Conservation (phyloP, 129 eudicot species). For the Saussurea involucrata region DNA sequence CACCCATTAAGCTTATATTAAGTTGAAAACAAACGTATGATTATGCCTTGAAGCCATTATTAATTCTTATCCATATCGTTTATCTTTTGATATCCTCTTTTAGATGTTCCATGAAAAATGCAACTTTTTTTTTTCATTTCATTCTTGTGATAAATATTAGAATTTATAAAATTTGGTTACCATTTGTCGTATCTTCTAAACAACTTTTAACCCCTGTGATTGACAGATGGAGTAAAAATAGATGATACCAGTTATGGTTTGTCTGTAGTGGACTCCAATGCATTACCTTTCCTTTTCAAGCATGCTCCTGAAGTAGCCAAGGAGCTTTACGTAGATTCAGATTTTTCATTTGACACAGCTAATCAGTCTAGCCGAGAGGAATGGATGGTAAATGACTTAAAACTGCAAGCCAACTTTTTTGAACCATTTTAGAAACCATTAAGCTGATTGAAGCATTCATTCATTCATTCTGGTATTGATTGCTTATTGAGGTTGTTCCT, state of each 20-base stretch:
- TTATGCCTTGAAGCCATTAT: too few relatives aligned
- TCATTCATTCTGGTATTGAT: neutral
- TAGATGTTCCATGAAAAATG: constrained; percentile 7
- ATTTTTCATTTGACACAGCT: constrained; percentile 45
- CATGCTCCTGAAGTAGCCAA: constrained; percentile 75
- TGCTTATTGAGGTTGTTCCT: constrained; percentile 10
- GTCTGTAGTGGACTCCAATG: too few relatives aligned
- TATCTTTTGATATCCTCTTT: too few relatives aligned
- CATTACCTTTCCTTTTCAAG: too few relatives aligned
- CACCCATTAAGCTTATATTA: too few relatives aligned
- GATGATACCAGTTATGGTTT: too few relatives aligned
- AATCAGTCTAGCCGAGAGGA: constrained; percentile 48
- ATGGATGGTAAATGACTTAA: constrained; percentile 63
- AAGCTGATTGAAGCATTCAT: too few relatives aligned
- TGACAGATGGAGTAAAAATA: constrained; percentile 60
- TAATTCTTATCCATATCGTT: too few relatives aligned
- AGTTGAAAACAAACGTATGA: too few relatives aligned
- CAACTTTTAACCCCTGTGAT: constrained; percentile 3
- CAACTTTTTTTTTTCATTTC: neutral
- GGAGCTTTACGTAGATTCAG: constrained; percentile 50
- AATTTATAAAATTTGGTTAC: neutral
- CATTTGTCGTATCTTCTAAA: neutral
- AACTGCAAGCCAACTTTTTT: neutral
- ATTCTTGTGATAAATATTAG: too few relatives aligned
- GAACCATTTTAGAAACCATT: neutral